phyloP scores from a whole-genome alignment of 2,329 filamentous ascomycete genomes.

The Cryphonectria japonica region DNA sequence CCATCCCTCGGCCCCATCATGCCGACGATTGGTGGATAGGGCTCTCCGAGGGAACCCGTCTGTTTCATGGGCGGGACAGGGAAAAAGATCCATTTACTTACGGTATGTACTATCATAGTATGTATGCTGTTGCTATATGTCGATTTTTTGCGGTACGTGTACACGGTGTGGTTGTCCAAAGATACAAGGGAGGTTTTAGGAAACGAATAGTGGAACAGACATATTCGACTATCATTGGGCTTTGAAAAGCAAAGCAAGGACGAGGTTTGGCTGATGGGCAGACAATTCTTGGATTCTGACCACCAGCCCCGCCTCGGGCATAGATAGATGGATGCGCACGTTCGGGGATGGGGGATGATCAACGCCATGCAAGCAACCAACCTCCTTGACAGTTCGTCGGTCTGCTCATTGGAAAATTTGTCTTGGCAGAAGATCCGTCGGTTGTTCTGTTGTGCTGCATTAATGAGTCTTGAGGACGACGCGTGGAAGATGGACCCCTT shows the following conservation, averaged over 20 bases:
- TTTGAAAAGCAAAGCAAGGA: background rate
- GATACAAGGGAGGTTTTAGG: background rate
- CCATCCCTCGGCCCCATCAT: background rate
- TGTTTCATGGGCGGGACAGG: background rate
- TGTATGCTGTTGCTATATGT: background rate
- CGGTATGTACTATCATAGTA: background rate
- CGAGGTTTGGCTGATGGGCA: background rate
- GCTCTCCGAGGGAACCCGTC: background rate
- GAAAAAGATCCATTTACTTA: background rate
- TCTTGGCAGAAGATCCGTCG: background rate
- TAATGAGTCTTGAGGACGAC: background rate
- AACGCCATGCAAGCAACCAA: background rate
- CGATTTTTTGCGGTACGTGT: too few species aligned
- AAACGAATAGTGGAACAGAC: background rate
- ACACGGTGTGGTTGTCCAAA: too few species aligned
- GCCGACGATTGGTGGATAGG: slow-evolving; percentile 14
- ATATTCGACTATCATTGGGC: background rate
- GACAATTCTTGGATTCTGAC: background rate
- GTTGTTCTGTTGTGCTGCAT: background rate
- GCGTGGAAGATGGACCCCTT: background rate
- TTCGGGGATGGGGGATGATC: background rate
- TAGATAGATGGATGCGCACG: background rate
- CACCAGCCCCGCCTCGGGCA: background rate
- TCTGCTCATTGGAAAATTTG: background rate
- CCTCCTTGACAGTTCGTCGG: background rate